Percentiles rank a stretch among this genome's conserved stretches.
Evolutionary conservation across 2,329 filamentous ascomycete genomes (phyloP).

Genomic region (Parafenestella ontariensis): DNA sequence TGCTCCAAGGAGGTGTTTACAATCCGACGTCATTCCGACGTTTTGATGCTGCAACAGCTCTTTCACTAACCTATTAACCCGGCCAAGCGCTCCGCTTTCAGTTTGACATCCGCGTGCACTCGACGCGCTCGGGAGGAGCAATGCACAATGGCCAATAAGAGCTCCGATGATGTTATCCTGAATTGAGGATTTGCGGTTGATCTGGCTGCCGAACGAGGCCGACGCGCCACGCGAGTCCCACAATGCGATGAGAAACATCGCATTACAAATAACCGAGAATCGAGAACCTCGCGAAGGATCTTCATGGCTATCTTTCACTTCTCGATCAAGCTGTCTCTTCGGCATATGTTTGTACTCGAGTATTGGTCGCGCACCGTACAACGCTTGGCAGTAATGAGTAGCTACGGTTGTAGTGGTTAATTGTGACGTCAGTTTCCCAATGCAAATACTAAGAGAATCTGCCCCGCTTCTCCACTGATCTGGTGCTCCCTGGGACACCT

Average conservation of each 20-base stretch:
- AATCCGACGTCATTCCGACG: slow-evolving; percentile 29
- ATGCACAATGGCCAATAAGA: slow-evolving; percentile 18
- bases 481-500: too few relatives aligned
- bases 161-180: slow-evolving; percentile 14
- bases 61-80: slow-evolving; percentile 8
- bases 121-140: slow-evolving; percentile 11
- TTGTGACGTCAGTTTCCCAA: neutral
- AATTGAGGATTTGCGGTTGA: slow-evolving; percentile 12
- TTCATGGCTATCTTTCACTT: slow-evolving; percentile 10
- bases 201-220: slow-evolving; percentile 27
- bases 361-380: neutral
- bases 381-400: neutral
- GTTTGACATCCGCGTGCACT: slow-evolving; percentile 15
- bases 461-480: neutral
- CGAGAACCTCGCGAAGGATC: slow-evolving; percentile 30
- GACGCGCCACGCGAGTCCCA: slow-evolving; percentile 24
- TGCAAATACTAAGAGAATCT: neutral
- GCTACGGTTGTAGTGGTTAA: neutral
- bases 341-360: neutral
- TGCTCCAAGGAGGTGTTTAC: slow-evolving; percentile 14
- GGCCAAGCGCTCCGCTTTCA: slow-evolving; percentile 15
- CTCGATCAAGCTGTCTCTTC: neutral
- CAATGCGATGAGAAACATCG: slow-evolving; percentile 35
- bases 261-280: slow-evolving; percentile 9
- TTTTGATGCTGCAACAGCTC: slow-evolving; percentile 14